Percentiles rank a stretch among this genome's conserved stretches.
Evolutionary conservation across 257 asterid species (phyloP).

Genomic region (Fraxinus anomala): DNA sequence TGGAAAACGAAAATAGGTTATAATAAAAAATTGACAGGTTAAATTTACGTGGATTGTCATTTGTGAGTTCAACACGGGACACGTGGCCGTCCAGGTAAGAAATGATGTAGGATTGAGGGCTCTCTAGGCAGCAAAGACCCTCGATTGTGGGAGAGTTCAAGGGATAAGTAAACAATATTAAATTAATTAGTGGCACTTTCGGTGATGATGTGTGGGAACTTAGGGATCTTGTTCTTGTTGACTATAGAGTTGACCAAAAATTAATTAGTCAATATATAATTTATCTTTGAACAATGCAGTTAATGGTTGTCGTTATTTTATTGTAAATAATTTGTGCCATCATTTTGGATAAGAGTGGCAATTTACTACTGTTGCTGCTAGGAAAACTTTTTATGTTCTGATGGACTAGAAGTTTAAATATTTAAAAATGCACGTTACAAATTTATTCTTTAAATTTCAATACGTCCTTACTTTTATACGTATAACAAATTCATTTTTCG

Average conservation of each 20-base stretch:
- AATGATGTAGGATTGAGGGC: constrained; percentile 18
- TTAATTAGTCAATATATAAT: not conserved
- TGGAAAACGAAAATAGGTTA: too few relatives aligned
- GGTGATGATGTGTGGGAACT: constrained; percentile 27
- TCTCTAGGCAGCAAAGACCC: not conserved
- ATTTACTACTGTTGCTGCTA: not conserved
- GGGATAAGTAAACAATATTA: not conserved
- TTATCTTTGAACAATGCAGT: not conserved
- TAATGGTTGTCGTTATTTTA: not conserved
- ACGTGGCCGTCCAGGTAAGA: constrained; percentile 22
- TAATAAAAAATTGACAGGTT: not conserved
- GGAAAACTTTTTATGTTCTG: too few relatives aligned
- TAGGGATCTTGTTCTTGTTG: constrained; percentile 31
- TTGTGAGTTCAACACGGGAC: not conserved
- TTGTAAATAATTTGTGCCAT: constrained; percentile 50
- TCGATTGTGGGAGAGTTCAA: constrained; percentile 12
- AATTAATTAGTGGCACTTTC: constrained; percentile 37
- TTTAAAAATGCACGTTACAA: not conserved
- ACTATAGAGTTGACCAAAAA: constrained; percentile 17
- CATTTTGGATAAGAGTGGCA: constrained; percentile 24
- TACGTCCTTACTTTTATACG: too few relatives aligned
- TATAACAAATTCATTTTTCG: too few relatives aligned
- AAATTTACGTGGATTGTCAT: not conserved
- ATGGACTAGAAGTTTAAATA: not conserved
- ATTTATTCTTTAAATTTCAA: not conserved